These are phyloP conservation scores for Mariannaea sp. DNA, from an alignment of 2,329 filamentous ascomycete genomes.

Conservation along the genomic window DNA sequence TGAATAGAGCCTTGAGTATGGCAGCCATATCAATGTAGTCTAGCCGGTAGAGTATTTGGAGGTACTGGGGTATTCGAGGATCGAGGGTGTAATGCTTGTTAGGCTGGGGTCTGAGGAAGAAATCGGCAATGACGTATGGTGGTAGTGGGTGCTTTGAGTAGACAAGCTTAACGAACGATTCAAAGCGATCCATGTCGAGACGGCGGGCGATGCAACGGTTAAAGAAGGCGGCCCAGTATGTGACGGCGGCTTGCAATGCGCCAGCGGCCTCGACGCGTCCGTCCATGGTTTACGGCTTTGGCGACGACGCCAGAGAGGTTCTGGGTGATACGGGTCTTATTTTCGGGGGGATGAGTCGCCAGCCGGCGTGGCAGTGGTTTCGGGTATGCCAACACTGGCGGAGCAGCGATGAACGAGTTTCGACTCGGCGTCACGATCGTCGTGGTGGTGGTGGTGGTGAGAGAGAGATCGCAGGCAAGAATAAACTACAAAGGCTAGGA, in stretches of 20 bases:
- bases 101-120: conserved; percentile 61
- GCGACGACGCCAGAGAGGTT: neutral
- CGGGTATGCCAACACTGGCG: neutral
- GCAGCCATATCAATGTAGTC: conserved; percentile 59
- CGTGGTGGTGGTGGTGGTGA: neutral
- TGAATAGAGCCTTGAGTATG: conserved; percentile 60
- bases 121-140: conserved; percentile 57
- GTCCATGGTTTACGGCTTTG: conserved; percentile 34
- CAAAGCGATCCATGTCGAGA: conserved; percentile 59
- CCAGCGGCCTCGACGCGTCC: conserved; percentile 26
- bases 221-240: conserved; percentile 58
- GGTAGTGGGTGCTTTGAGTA: conserved; percentile 57
- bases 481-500: neutral
- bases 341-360: neutral
- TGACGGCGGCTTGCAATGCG: conserved; percentile 38
- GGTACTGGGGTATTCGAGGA: conserved; percentile 62
- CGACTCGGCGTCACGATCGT: neutral
- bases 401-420: neutral
- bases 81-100: conserved; percentile 58
- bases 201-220: conserved; percentile 55
- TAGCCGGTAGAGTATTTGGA: conserved; percentile 58
- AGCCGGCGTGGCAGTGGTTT: neutral
- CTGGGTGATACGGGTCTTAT: neutral
- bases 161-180: conserved; percentile 55
- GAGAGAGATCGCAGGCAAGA: no score